Evolutionary conservation across 306 rosid species (phyloP).

Genomic region (Vachellia collinsii): DNA sequence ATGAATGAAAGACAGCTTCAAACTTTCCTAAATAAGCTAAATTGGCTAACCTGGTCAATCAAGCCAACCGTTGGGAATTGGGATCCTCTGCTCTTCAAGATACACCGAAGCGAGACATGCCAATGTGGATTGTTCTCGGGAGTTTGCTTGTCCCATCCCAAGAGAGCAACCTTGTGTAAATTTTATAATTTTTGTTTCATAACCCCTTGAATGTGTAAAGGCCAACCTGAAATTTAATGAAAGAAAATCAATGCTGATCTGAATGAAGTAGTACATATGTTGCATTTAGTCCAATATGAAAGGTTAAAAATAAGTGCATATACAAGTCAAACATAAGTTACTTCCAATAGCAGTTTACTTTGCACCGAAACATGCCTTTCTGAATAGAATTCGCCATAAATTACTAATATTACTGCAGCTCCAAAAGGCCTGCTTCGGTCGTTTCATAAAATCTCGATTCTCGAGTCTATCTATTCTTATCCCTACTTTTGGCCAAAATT

Average conservation of each 20-base stretch:
- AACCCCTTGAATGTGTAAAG: neutral
- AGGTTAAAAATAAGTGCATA: neutral
- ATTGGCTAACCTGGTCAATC: neutral
- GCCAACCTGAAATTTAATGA: neutral
- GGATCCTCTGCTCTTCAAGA: neutral
- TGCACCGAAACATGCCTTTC: neutral
- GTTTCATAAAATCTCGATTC: neutral
- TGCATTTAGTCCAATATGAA: neutral
- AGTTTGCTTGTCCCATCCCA: neutral
- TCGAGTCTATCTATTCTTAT: neutral
- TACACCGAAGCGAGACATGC: neutral
- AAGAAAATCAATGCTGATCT: neutral
- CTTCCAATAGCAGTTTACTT: neutral
- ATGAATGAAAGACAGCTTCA: neutral
- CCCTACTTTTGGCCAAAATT: neutral
- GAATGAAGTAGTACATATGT: neutral
- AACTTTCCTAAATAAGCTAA: neutral
- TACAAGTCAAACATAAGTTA: neutral
- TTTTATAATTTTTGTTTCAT: slow-evolving; percentile 13
- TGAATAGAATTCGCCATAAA: slow-evolving; percentile 1
- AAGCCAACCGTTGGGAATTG: neutral
- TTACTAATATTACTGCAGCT: neutral
- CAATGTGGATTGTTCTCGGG: neutral
- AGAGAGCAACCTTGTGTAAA: neutral
- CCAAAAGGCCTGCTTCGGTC: neutral